These are phyloP conservation scores for Diaporthe vaccinii DNA, from an alignment of 2,329 filamentous ascomycete genomes.

Conservation along the genomic window DNA sequence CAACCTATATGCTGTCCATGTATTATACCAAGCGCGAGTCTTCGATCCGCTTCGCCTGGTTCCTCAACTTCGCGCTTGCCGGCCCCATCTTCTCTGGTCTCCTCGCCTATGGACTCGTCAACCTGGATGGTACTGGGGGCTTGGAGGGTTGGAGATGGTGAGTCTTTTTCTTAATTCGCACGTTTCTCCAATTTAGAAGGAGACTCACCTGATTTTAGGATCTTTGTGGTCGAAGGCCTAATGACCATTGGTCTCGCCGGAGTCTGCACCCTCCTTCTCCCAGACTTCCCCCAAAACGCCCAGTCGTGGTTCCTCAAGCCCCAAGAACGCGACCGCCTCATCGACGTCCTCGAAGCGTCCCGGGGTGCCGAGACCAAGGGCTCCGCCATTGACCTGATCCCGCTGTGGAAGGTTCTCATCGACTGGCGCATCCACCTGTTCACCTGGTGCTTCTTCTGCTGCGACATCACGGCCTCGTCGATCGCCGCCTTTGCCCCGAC, in stretches of 20 bases:
- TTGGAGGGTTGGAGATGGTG: constrained; percentile 58
- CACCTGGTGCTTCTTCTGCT: constrained; percentile 49
- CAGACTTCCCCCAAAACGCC: constrained; percentile 48
- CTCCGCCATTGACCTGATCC: constrained; percentile 44
- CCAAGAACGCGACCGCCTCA: constrained; percentile 45
- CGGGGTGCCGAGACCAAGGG: constrained; percentile 46
- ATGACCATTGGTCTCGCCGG: constrained; percentile 44
- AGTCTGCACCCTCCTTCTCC: constrained; percentile 44
- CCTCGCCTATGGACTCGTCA: constrained; percentile 56
- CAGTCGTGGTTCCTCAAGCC: constrained; percentile 48
- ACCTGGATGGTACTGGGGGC: constrained; percentile 56
- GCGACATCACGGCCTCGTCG: constrained; percentile 48
- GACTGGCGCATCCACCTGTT: constrained; percentile 50
- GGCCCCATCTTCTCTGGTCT: constrained; percentile 56
- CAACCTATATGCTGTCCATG: constrained; percentile 48
- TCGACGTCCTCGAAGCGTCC: constrained; percentile 44
- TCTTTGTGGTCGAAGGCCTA: constrained; percentile 57
- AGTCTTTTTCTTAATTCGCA: neutral
- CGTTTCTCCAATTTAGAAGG: too few species aligned
- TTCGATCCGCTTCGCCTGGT: constrained; percentile 48
- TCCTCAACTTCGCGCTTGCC: constrained; percentile 54
- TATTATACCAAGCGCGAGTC: constrained; percentile 48
- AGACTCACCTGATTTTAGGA: constrained; percentile 37
- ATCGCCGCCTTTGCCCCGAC: constrained; percentile 43
- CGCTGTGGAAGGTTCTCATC: constrained; percentile 46